Conservation (phyloP, 2,329 filamentous ascomycete genomes). For the Xylaria sp. region DNA sequence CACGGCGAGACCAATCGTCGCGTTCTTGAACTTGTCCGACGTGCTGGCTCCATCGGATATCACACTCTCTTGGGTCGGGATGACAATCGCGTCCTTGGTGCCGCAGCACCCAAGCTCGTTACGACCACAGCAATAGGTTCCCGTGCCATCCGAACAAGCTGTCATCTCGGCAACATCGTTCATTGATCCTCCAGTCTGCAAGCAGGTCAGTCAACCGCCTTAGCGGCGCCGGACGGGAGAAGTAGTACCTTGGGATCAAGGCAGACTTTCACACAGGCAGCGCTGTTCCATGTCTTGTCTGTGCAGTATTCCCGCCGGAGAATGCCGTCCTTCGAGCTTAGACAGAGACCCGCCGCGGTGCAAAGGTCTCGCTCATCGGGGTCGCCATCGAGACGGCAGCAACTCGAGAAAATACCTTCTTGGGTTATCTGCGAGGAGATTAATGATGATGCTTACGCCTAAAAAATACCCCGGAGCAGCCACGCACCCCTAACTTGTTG, state of each 20-base stretch:
- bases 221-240: too few relatives aligned
- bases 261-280: conserved; percentile 31
- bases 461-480: too few relatives aligned
- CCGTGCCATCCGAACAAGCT: conserved; percentile 27
- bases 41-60: conserved; percentile 9
- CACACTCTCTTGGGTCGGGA: conserved; percentile 24
- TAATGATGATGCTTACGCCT: too few relatives aligned
- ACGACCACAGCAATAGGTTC: conserved; percentile 31
- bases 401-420: conserved; percentile 29
- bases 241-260: conserved; percentile 14
- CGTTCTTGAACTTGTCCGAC: conserved; percentile 25
- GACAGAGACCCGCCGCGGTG: conserved; percentile 28
- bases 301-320: conserved; percentile 31
- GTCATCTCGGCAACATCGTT: conserved; percentile 27
- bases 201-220: neutral
- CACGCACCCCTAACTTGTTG: conserved; percentile 31
- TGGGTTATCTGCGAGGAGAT: conserved; percentile 8
- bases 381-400: conserved; percentile 29
- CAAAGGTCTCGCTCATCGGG: conserved; percentile 26
- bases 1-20: conserved; percentile 27
- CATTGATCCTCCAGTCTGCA: conserved; percentile 25
- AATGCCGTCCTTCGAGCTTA: conserved; percentile 19
- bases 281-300: conserved; percentile 30
- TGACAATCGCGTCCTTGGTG: conserved; percentile 22
- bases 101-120: conserved; percentile 29